Percentiles rank a stretch among this genome's conserved stretches.
phyloP scores from a whole-genome alignment of 345 rosid species.

The Pugionium dolabratum region DNA sequence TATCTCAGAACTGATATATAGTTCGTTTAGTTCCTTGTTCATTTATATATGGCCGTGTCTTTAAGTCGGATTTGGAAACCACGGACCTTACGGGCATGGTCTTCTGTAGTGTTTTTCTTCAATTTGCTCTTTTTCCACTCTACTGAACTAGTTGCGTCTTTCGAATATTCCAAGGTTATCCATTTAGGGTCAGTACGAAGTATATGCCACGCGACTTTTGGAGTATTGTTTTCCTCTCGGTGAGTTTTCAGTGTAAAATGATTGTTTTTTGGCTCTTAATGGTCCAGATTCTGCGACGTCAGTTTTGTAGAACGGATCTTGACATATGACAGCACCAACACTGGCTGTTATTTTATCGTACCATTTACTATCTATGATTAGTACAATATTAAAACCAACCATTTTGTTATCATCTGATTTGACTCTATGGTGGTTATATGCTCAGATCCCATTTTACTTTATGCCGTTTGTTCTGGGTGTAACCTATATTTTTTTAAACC shows the following conservation, averaged over 20 bases:
- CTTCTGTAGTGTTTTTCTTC: no score
- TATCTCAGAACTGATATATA: no score
- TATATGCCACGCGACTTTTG: conserved; percentile 3
- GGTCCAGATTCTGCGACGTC: conserved; percentile 14
- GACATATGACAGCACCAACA: conserved; percentile 24
- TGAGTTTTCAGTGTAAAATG: conserved; percentile 21
- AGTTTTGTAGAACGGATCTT: conserved; percentile 30
- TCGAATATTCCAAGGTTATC: conserved; percentile 4
- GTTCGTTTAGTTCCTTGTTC: no score
- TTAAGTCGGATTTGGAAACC: no score
- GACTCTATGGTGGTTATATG: conserved; percentile 50
- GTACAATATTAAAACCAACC: conserved; percentile 34
- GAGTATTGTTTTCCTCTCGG: conserved; percentile 3
- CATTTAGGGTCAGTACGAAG: not conserved
- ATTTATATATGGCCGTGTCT: no score
- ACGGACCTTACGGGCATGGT: no score
- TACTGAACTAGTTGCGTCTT: conserved; percentile 19
- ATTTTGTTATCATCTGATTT: conserved; percentile 38
- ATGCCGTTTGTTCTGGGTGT: conserved; percentile 34
- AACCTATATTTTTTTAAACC: conserved; percentile 30
- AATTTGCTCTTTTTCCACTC: no score
- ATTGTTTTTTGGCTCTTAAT: conserved; percentile 17
- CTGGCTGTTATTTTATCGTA: conserved; percentile 36
- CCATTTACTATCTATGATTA: conserved; percentile 28
- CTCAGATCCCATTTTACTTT: conserved; percentile 52